phyloP scores from a whole-genome alignment of 495 filamentous ascomycete genomes.

The Corynascus novoguineensis region DNA sequence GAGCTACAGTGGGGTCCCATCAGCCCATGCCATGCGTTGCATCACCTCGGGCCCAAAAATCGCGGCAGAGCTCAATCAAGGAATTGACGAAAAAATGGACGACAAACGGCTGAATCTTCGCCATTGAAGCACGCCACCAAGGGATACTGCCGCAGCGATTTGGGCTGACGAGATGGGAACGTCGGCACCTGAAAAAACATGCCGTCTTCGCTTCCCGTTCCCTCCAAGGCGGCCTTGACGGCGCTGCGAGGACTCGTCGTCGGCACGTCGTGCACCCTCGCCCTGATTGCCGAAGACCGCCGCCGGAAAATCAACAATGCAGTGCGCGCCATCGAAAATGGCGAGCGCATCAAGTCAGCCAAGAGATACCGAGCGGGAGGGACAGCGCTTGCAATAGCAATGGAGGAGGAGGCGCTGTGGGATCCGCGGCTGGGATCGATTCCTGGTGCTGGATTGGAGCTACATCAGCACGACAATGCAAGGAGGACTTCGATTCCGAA shows the following conservation, averaged over 20 bases:
- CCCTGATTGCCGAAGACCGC: slow-evolving; percentile 49
- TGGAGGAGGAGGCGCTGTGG: slow-evolving; percentile 34
- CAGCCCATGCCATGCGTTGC: slow-evolving; percentile 3
- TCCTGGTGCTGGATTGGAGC: background rate
- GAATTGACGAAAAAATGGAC: background rate
- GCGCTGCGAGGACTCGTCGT: slow-evolving; percentile 48
- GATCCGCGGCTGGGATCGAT: slow-evolving; percentile 18
- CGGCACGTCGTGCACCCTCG: slow-evolving; percentile 50
- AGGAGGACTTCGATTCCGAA: background rate
- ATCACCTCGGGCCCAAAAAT: slow-evolving; percentile 10
- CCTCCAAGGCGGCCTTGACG: slow-evolving; percentile 50
- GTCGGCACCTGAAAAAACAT: slow-evolving; percentile 22
- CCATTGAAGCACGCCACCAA: slow-evolving; percentile 1
- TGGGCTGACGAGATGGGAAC: slow-evolving; percentile 30
- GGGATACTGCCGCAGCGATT: background rate
- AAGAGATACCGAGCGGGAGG: slow-evolving; percentile 37
- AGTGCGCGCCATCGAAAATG: slow-evolving; percentile 42
- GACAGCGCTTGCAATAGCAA: slow-evolving; percentile 43
- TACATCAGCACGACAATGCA: background rate
- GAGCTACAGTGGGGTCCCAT: slow-evolving; percentile 10
- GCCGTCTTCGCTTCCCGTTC: slow-evolving; percentile 43
- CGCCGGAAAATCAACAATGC: slow-evolving; percentile 46
- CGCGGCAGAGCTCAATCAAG: background rate
- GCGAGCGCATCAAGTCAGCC: slow-evolving; percentile 39
- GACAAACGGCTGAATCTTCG: background rate